phyloP scores from a whole-genome alignment of 495 filamentous ascomycete genomes.

The Cryomyces minteri region DNA sequence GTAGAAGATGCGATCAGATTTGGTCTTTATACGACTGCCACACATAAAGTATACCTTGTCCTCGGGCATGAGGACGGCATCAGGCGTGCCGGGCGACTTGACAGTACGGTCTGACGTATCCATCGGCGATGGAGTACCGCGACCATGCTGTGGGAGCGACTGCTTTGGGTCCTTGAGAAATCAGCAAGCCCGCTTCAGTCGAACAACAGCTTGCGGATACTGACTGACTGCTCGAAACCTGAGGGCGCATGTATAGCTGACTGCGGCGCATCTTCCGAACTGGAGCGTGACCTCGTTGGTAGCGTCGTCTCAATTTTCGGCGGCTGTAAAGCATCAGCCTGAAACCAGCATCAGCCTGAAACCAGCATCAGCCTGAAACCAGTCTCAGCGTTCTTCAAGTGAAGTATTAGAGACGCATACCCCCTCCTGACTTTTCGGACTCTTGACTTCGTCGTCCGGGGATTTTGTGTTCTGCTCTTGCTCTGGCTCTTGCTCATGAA shows the following conservation, averaged over 20 bases:
- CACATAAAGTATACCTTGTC: slow-evolving; percentile 12
- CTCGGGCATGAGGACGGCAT: slow-evolving; percentile 4
- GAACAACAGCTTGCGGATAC: slow-evolving; percentile 17
- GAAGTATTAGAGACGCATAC: background rate
- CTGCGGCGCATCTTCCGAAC: slow-evolving; percentile 51
- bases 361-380: too few species aligned
- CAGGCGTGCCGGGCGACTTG: slow-evolving; percentile 3
- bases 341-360: too few species aligned
- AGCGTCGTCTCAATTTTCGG: slow-evolving; percentile 39
- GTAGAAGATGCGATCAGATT: background rate
- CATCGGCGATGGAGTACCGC: slow-evolving; percentile 8
- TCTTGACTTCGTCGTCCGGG: too few species aligned
- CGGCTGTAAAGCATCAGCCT: slow-evolving; percentile 26
- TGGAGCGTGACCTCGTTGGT: slow-evolving; percentile 30
- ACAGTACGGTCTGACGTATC: slow-evolving; percentile 10
- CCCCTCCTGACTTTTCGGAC: background rate
- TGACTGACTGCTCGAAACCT: slow-evolving; percentile 61
- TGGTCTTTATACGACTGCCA: background rate
- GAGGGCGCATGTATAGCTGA: slow-evolving; percentile 80
- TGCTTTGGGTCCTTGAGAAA: slow-evolving; percentile 11
- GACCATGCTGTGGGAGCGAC: slow-evolving; percentile 6
- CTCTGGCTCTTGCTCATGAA: background rate
- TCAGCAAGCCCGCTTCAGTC: background rate
- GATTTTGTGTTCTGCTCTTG: background rate
- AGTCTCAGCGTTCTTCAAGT: background rate